Evolutionary conservation across 2,329 filamentous ascomycete genomes (phyloP), one percentile per base, ranked within the genome.

Genomic region (Diaporthe capsici): DNA sequence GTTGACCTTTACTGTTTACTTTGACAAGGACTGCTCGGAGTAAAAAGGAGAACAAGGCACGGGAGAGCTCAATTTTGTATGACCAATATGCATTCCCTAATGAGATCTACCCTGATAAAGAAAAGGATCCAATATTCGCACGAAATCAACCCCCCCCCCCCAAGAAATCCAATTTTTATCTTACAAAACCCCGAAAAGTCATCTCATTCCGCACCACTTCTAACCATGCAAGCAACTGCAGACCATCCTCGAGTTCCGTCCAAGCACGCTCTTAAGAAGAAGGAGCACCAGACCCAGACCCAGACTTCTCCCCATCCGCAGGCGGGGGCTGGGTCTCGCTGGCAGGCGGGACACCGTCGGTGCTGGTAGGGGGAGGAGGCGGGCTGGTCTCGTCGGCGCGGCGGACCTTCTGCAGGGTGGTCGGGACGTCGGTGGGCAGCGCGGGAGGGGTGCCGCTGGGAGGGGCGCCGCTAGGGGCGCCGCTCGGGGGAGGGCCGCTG

Each of bases 391-490:
- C 61, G 61, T 60, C 70, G 25, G 28, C 70, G 31, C 55, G 53
- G 39, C 55, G 53, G 39, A 72, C 28, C 70, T 60, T 72, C 55
- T 44, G 39, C 55, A 72, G 55, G 39, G 53, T 61, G 12, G 70
- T 72, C 0, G 70, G 53, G 15, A 49, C 22, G n/a, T 58, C 70
- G 28, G 70, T 61, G 39, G 70, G 53, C 53, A 65, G 42, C 61
- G 61, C n/a, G 4, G 61, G 61, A 65, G 42, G 42, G 42, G 61
- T 65, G 42, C 61, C 61, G 61, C 61, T 49, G 17, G 61, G 61
- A 8, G 42, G 37, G 20, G 58, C 37, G 2, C 57, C 53, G 28
- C 53, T 57, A 0, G 53, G 53, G 15, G 53, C 53, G 1, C 58
- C 60, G 60, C 60, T 65, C 25, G 60, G 60, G 25, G 39, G 39